A percentile compares a stretch with the other conserved stretches of the same genome.
These are phyloP conservation scores for Hibiscus syriacus DNA, from an alignment of 345 rosid genomes.

Conservation along the genomic window DNA sequence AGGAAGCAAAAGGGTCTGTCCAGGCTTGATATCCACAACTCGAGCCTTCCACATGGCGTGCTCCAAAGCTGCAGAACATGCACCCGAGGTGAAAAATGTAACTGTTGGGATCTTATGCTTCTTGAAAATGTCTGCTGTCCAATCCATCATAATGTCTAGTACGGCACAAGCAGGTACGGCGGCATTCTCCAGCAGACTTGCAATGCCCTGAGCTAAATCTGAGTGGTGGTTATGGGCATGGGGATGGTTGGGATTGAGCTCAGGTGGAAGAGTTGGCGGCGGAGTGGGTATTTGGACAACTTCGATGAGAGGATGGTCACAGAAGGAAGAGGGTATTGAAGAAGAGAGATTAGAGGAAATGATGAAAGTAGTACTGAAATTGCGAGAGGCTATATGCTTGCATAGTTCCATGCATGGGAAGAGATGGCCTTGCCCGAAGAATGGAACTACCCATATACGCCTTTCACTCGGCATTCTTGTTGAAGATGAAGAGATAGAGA, in stretches of 20 bases:
- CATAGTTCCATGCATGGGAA: slow-evolving; percentile 34
- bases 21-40: slow-evolving; percentile 23
- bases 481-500: background rate
- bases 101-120: slow-evolving; percentile 28
- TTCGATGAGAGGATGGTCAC: slow-evolving; percentile 19
- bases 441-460: slow-evolving; percentile 25
- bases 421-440: slow-evolving; percentile 42
- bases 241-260: background rate
- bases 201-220: background rate
- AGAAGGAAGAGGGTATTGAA: slow-evolving; percentile 25
- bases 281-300: slow-evolving; percentile 17
- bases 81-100: slow-evolving; percentile 39
- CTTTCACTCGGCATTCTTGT: slow-evolving; percentile 1
- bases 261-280: slow-evolving; percentile 1
- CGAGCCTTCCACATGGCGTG: slow-evolving; percentile 32
- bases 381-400: slow-evolving; percentile 25
- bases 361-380: slow-evolving; percentile 22
- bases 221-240: slow-evolving; percentile 3
- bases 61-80: slow-evolving; percentile 41
- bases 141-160: slow-evolving; percentile 36
- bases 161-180: slow-evolving; percentile 26
- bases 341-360: slow-evolving; percentile 27
- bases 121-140: slow-evolving; percentile 21
- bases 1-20: slow-evolving; percentile 28
- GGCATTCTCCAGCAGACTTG: background rate